A percentile compares a stretch with the other conserved stretches of the same genome.
phyloP scores from a whole-genome alignment of 768 basidiomycete species.

The Pleurotus ostreatus region DNA sequence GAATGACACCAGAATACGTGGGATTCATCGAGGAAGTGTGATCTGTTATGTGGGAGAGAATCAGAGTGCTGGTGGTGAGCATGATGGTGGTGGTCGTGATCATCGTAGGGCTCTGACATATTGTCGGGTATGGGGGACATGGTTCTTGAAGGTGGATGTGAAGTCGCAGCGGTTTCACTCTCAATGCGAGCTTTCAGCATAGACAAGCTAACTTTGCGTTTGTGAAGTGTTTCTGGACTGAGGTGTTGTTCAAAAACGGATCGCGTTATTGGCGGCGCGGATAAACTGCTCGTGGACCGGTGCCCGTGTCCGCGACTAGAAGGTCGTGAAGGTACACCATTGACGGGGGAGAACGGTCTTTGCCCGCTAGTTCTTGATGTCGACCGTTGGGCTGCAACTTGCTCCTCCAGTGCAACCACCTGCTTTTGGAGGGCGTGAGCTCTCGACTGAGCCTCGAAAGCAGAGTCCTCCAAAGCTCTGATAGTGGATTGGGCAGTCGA shows the following conservation, averaged over 20 bases:
- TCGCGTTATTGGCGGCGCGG: slow-evolving; percentile 41
- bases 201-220: slow-evolving; percentile 77
- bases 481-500: slow-evolving; percentile 79
- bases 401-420: slow-evolving; percentile 60
- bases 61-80: slow-evolving; percentile 18
- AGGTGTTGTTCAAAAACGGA: slow-evolving; percentile 67
- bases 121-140: slow-evolving; percentile 51
- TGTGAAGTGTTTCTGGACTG: slow-evolving; percentile 73
- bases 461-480: slow-evolving; percentile 65
- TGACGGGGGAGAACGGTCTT: slow-evolving; percentile 42
- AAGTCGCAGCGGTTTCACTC: slow-evolving; percentile 56
- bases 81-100: slow-evolving; percentile 22
- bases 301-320: slow-evolving; percentile 39
- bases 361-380: slow-evolving; percentile 34
- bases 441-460: slow-evolving; percentile 70
- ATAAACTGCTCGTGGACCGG: slow-evolving; percentile 27
- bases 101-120: slow-evolving; percentile 14
- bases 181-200: slow-evolving; percentile 92
- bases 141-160: slow-evolving; percentile 45
- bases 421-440: slow-evolving; percentile 69
- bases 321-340: slow-evolving; percentile 38
- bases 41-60: slow-evolving; percentile 34
- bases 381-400: slow-evolving; percentile 44
- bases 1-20: slow-evolving; percentile 89
- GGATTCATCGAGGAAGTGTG: slow-evolving; percentile 83